These are phyloP conservation scores for Arthroderma sp. DNA, from an alignment of 2,329 filamentous ascomycete species.

Conservation along the genomic window DNA sequence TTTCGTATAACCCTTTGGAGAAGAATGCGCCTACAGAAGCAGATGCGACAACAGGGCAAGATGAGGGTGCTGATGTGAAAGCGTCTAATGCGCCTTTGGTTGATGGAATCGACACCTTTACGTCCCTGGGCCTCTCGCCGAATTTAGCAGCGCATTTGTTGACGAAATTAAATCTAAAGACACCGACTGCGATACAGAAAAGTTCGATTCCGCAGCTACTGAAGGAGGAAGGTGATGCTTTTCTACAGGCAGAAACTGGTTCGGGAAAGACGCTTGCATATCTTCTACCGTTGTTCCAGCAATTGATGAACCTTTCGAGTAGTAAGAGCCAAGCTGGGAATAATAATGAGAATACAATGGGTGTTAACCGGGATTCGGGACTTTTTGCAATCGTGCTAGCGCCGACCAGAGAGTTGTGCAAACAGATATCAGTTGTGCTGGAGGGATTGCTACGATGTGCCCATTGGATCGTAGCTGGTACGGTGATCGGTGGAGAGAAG, in stretches of 20 bases:
- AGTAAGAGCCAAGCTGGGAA: constrained; percentile 31
- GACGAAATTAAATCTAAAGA: constrained; percentile 74
- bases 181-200: constrained; percentile 89
- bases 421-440: constrained; percentile 79
- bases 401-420: constrained; percentile 84
- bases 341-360: constrained; percentile 26
- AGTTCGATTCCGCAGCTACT: constrained; percentile 71
- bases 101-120: constrained; percentile 75
- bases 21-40: constrained; percentile 40
- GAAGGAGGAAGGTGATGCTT: constrained; percentile 73
- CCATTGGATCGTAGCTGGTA: constrained; percentile 87
- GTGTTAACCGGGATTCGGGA: constrained; percentile 70
- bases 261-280: constrained; percentile 98
- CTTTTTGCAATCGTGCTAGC: constrained; percentile 89
- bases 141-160: constrained; percentile 70
- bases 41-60: constrained; percentile 24
- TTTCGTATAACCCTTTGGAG: constrained; percentile 72
- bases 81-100: constrained; percentile 85
- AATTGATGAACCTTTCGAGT: constrained; percentile 62
- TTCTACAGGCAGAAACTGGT: constrained; percentile 92
- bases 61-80: constrained; percentile 41
- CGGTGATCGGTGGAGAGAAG: constrained; percentile 60
- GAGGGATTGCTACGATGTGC: constrained; percentile 77
- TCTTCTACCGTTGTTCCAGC: constrained; percentile 77
- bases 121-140: constrained; percentile 67